Percentiles rank a stretch among this genome's conserved stretches.
Conservation (phyloP, 257 asterid genomes). For the Gentiana macrophylla region DNA sequence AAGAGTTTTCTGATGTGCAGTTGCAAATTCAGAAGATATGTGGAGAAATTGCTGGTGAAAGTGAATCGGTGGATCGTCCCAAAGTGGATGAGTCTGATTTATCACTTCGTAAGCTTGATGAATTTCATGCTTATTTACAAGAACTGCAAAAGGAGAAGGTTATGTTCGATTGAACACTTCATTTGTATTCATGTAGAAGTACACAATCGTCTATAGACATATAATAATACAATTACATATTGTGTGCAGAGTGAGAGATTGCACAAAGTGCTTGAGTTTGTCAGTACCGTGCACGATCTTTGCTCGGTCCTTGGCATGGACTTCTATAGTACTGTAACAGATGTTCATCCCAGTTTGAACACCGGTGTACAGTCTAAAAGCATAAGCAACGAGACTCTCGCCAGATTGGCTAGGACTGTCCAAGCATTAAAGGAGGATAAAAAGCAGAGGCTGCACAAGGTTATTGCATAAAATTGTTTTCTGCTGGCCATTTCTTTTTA, state of each 20-base stretch:
- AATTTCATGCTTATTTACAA: slow-evolving; percentile 65
- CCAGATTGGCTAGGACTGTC: slow-evolving; percentile 75
- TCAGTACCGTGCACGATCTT: slow-evolving; percentile 85
- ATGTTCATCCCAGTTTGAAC: slow-evolving; percentile 83
- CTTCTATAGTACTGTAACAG: slow-evolving; percentile 61
- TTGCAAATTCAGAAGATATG: slow-evolving; percentile 72
- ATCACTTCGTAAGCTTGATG: slow-evolving; percentile 64
- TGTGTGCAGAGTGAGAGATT: slow-evolving; percentile 73
- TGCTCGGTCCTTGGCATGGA: slow-evolving; percentile 92
- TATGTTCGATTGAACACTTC: not conserved
- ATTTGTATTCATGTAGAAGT: slow-evolving; percentile 1
- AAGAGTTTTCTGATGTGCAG: slow-evolving; percentile 77
- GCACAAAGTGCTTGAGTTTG: slow-evolving; percentile 87
- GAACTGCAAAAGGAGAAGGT: slow-evolving; percentile 94
- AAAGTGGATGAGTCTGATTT: slow-evolving; percentile 72
- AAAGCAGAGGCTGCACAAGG: slow-evolving; percentile 72
- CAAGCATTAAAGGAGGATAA: slow-evolving; percentile 63
- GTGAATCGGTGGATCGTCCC: slow-evolving; percentile 44
- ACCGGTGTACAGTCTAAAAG: slow-evolving; percentile 72
- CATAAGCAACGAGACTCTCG: slow-evolving; percentile 73
- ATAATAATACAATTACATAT: no score
- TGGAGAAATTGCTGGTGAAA: slow-evolving; percentile 68
- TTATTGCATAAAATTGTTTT: slow-evolving; percentile 10
- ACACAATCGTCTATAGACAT: not conserved
- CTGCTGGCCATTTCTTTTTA: no score